Evolutionary conservation across 139 green algal species (phyloP).

Genomic region (Pseudopediastrum boryanum): DNA sequence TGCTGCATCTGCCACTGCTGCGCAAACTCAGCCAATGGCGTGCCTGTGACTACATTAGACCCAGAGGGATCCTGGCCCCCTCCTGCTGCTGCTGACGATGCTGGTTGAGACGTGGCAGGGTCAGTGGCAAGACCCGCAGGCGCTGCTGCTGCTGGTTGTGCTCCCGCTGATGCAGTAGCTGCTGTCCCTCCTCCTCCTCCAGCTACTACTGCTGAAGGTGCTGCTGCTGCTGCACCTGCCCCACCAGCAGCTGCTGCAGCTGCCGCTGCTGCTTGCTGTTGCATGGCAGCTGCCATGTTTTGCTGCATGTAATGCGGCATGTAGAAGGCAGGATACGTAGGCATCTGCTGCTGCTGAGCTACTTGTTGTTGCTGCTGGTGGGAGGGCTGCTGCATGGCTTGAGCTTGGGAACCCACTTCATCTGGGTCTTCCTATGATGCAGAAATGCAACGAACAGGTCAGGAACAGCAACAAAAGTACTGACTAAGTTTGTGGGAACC

Average conservation of each 20-base stretch:
- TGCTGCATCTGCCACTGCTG: conserved; percentile 57
- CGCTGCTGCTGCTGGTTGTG: conserved; percentile 6
- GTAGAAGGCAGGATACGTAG: too few species aligned
- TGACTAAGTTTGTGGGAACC: too few species aligned
- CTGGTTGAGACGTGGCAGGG: background rate
- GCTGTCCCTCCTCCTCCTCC: background rate
- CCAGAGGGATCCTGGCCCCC: background rate
- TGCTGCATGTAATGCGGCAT: too few species aligned
- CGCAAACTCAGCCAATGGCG: conserved; percentile 47
- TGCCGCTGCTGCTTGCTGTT: conserved; percentile 4
- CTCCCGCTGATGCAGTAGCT: conserved; percentile 2
- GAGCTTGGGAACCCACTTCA: too few species aligned
- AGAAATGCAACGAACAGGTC: too few species aligned
- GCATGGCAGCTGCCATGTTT: conserved; percentile 10
- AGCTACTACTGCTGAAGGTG: conserved; percentile 26
- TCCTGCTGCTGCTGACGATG: conserved; percentile 12
- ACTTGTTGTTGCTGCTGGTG: too few species aligned
- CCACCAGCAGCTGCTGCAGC: background rate
- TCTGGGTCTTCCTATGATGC: too few species aligned
- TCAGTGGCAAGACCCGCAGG: background rate
- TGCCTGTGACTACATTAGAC: conserved; percentile 42
- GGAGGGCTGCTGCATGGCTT: too few species aligned
- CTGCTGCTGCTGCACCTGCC: conserved; percentile 23
- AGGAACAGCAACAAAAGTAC: too few species aligned
- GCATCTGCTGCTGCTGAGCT: too few species aligned